Conservation (phyloP, 1,139 yeast genomes). For the Lodderomyces theae region DNA sequence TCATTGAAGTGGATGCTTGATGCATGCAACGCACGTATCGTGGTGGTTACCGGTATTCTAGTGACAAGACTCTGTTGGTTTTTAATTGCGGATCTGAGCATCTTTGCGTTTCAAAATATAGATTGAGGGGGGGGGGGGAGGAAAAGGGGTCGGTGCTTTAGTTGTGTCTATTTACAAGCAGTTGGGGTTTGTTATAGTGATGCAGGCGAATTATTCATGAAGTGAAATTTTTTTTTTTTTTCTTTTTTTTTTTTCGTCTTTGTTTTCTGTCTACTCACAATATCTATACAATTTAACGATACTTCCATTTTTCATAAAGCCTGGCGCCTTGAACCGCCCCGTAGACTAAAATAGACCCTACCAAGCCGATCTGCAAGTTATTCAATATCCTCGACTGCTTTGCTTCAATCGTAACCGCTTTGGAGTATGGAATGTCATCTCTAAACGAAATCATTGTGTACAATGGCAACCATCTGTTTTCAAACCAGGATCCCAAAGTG, state of each 20-base stretch:
- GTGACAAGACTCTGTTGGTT: background rate
- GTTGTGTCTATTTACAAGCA: slow-evolving; percentile 5
- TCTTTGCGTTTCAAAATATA: background rate
- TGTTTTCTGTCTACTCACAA: too few relatives aligned
- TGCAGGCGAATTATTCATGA: background rate
- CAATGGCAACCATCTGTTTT: slow-evolving; percentile 70
- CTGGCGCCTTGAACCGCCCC: slow-evolving; percentile 11
- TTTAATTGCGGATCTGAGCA: slow-evolving; percentile 2
- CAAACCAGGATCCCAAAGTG: slow-evolving; percentile 50
- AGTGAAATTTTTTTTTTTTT: background rate
- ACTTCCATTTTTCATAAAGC: slow-evolving; percentile 3
- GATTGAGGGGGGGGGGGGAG: too few relatives aligned
- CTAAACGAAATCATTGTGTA: slow-evolving; percentile 92
- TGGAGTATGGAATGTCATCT: slow-evolving; percentile 73
- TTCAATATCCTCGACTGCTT: slow-evolving; percentile 48
- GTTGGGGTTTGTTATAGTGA: background rate
- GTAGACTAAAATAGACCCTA: slow-evolving; percentile 17
- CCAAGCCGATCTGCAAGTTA: slow-evolving; percentile 22
- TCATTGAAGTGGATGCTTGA: slow-evolving; percentile 16
- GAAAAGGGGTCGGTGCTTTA: too few relatives aligned
- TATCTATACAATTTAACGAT: too few relatives aligned
- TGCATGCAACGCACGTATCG: slow-evolving; percentile 13
- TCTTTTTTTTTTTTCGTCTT: slow-evolving; percentile 4
- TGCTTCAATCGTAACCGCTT: slow-evolving; percentile 57
- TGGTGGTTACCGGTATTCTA: slow-evolving; percentile 1